Evolutionary conservation across 2,329 filamentous ascomycete genomes (phyloP), one percentile per base, ranked within the genome.

Genomic region (Cordyceps fumosorosea): DNA sequence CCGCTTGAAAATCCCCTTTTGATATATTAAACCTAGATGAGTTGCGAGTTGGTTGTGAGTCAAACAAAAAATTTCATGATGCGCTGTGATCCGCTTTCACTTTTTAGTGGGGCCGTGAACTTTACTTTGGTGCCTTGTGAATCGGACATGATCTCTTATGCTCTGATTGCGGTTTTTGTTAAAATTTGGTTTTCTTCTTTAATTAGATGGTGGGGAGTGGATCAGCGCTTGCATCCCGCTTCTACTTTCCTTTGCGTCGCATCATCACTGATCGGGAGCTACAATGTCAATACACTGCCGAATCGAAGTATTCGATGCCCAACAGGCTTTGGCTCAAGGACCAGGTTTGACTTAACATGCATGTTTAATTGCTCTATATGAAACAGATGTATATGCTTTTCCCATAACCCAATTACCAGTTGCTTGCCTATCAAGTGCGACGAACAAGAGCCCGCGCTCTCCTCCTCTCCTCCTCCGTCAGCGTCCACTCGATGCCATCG

Each of bases 391-490:
- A 40, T 34, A 22, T 40, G 18, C 7, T 8, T 29, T 53, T 40
- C 44, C 29, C 48, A 40, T 29, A 20, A 40, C 16, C 16, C 40
- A n/a, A 20, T 5, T 11, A 6, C 42, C 29, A n/a, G 32, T 5
- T 14, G 3, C 29, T 24, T 12, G 37, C 29, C 24, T 37, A 16
- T 18, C 55, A 62, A 7, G 34, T 12, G 8, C 54, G 60, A 20
- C 60, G 54, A 10, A 92, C 85, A 74, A 95, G 84, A 5, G 78
- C 85, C 71, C 91, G 84, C 11, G 90, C 90, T 69, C 85, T 84
- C 66, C 80, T 81, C 72, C 89, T 85, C 77, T 96, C 92, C 62
- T 93, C 90, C 48, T 82, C 81, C 63, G 81, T 88, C 65, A 93
- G 69, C 52, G 88, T 82, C 89, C 89, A 92, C 56, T 82, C 80